Conservation (phyloP, 768 basidiomycete species). For the Naematelia encephala region DNA sequence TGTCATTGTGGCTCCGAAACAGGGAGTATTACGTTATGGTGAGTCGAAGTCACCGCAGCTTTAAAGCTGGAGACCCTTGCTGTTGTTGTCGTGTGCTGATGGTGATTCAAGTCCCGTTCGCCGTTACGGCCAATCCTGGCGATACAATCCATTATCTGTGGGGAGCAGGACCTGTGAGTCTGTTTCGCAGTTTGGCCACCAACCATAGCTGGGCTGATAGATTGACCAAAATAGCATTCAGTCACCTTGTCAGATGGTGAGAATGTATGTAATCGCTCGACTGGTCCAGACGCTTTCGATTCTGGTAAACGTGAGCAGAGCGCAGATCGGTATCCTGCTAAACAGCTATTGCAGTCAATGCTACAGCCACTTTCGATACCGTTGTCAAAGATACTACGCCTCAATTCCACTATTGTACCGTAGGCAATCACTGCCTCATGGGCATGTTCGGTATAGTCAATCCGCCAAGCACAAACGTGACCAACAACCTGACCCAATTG, state of each 20-base stretch:
- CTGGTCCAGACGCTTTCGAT: conserved; percentile 22
- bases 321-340: neutral
- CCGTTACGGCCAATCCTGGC: conserved; percentile 24
- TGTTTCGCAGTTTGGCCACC: neutral
- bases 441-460: conserved; percentile 43
- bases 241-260: conserved; percentile 17
- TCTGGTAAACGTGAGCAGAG: conserved; percentile 34
- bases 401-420: conserved; percentile 31
- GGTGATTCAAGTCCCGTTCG: conserved; percentile 43
- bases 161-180: conserved; percentile 35
- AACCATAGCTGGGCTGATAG: neutral
- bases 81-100: too few species aligned
- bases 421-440: conserved; percentile 26
- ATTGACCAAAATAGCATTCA: conserved; percentile 10
- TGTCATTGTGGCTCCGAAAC: conserved; percentile 31
- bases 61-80: too few species aligned
- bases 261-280: conserved; percentile 38
- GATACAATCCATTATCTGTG: conserved; percentile 33
- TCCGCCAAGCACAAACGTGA: conserved; percentile 23
- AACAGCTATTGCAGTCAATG: conserved; percentile 25
- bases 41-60: conserved; percentile 4
- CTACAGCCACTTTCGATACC: conserved; percentile 24
- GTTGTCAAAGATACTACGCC: conserved; percentile 9
- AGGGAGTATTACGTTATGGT: conserved; percentile 39
- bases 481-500: conserved; percentile 17